These are phyloP conservation scores for Apiotrichum domesticum DNA, from an alignment of 1,284 basidiomycete species.

Conservation along the genomic window DNA sequence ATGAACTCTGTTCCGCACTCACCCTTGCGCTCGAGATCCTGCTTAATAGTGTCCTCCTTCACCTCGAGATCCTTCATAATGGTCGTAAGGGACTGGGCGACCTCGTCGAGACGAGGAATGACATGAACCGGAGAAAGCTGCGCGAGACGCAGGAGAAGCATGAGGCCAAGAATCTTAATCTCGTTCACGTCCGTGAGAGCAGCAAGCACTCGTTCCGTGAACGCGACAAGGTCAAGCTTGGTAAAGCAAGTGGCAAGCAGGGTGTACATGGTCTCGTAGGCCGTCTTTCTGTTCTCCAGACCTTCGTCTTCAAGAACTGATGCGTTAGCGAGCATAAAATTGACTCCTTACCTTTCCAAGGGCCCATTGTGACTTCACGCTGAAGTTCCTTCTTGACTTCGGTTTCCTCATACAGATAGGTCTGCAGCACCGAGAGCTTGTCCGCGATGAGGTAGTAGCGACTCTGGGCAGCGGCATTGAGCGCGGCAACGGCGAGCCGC, in stretches of 20 bases:
- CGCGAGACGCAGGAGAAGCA: constrained; percentile 87
- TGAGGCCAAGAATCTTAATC: constrained; percentile 92
- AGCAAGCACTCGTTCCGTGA: constrained; percentile 71
- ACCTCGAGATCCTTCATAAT: constrained; percentile 87
- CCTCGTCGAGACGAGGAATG: constrained; percentile 77
- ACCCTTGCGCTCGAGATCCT: constrained; percentile 83
- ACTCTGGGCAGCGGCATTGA: constrained; percentile 91
- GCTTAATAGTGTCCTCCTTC: constrained; percentile 92
- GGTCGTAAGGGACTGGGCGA: constrained; percentile 70
- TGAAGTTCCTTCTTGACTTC: constrained; percentile 73
- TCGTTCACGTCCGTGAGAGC: constrained; percentile 90
- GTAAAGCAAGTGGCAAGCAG: constrained; percentile 85
- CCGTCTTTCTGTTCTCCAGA: constrained; percentile 64
- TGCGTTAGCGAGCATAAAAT: neutral
- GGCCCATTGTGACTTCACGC: constrained; percentile 93
- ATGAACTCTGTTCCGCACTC: constrained; percentile 7
- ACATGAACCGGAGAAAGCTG: constrained; percentile 76
- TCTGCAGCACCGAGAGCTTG: constrained; percentile 68
- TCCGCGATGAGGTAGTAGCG: constrained; percentile 88
- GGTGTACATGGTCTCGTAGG: constrained; percentile 93
- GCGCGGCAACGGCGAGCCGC: constrained; percentile 72
- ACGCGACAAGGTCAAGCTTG: constrained; percentile 77
- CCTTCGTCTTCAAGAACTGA: constrained; percentile 45
- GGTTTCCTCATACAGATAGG: constrained; percentile 80
- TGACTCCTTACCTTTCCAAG: constrained; percentile 67